Base-by-base conservation (phyloP, 2,329 filamentous ascomycete species). In the Colletotrichum sp. region DNA sequence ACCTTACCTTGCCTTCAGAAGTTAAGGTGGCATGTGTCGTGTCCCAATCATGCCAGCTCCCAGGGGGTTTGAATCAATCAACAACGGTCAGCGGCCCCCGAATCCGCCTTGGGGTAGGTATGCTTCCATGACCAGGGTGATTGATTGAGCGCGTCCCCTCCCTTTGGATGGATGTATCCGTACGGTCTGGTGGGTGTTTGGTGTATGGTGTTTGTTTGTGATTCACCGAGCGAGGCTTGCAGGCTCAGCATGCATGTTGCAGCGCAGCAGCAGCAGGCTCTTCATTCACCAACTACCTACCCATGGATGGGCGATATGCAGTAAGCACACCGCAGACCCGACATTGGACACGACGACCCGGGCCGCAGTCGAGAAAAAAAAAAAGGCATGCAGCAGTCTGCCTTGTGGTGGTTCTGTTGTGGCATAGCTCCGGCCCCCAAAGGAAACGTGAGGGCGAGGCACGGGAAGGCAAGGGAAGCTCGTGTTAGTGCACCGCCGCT, bases 21-120 rank as follows among this genome's bases (percentile, higher is more conserved):
- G 44, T 52, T 52, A 52, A 52, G 44, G 44, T 52, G 44, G 44
- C 44, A 52, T 52, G 44, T 52, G n/a, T 52, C 44, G 44, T 52
- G 44, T 15, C 55, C 27, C 36, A 63, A 57, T 55, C 69, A 57
- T 61, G 59, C 59, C 68, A 70, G 68, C 44, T 34, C 7, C 57
- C 61, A 55, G 61, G 69, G 69, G 72, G 72, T 19, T 55, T 64
- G 69, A 75, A 72, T 72, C 72, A 75, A 55, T 57, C 44, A 22
- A 52, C 44, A 52, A 22, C 4, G 52, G 67, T 36, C 69, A 67
- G 39, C 72, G 30, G 69, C 49, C 36, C 62, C 72, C 36, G 68
- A 71, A 39, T 36, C 49, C 68, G 57, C 52, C 29, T 57, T 55
- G 36, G 66, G 59, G 32, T 29, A n/a, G 59, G 32, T 29, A n/a